Base-by-base conservation (phyloP, 2,329 filamentous ascomycete species). In the Botrytis squamosa region DNA sequence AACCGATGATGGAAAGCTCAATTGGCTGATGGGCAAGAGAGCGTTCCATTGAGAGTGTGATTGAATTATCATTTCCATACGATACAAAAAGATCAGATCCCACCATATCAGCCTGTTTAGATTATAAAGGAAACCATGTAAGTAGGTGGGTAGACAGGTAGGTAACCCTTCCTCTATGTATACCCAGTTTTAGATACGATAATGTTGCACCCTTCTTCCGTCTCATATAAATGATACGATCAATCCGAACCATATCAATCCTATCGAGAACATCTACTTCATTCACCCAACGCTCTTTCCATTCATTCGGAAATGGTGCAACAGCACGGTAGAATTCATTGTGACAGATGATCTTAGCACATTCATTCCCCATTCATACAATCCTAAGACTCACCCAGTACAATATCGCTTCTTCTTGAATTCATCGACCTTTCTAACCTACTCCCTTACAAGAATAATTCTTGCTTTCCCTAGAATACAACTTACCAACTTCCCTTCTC, bases 151-250 rank as follows among this genome's bases (percentile, higher is more conserved):
- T 49, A 38, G 33, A 33, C 10, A 60, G 42, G 46, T 20, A 67
- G 44, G n/a, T 44, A 62, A 33, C 33, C n/a, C 10, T 52, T 12
- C 14, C 16, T 52, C 16, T 4, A 42, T 55, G 44, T 40, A 67
- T 67, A 20, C 33, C 42, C 29, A n/a, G n/a, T n/a, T 22, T n/a
- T 36, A n/a, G 49, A 29, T 69, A 40, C 52, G 18, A 62, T 12
- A 36, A 70, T 40, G 68, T 63, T 70, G 40, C 68, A 70, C 68
- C 29, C 55, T 70, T 62, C 57, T 25, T 70, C 29, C 38, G 40
- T 62, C 38, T 25, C 55, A 46, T 63, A 33, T 70, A 62, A 36
- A 46, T 20, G 40, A 44, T 57, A 57, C 55, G n/a, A 57, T 52
- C 36, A 57, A 57, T 44, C 66, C n/a, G 36, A 33, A 18, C 12